Evolutionary conservation across 1,139 yeast species (phyloP), one percentile per base, ranked within the genome.

Genomic region (Candida sp.): DNA sequence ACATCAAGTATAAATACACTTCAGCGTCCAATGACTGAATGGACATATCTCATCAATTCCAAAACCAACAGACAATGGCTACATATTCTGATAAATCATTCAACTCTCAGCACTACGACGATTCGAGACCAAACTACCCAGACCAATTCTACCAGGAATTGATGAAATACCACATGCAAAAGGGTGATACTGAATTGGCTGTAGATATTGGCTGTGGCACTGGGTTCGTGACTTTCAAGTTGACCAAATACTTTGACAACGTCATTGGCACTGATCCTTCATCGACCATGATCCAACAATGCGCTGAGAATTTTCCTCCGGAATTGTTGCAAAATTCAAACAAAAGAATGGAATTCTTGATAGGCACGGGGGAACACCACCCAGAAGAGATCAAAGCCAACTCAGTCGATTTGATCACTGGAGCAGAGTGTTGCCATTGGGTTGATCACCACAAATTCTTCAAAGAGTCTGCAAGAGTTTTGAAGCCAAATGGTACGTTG

Each of bases 131-230:
- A 7, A 57, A 65, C 30, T 75, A 75, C 54, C 79, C 80, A 2
- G 64, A 61, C 38, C 48, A 52, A 22, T 72, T 72, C 52, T 75
- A 75, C 53, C 52, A 63, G 3, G 63, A 69, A 5, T 58, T 75
- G 23, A 51, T 73, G 28, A 53, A 58, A 3, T 73, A 68, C 52
- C 80, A 75, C 55, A 27, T 43, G 7, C 8, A 54, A 3, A 49
- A 53, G 3, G 61, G 63, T n/a, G 50, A 59, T 0, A 54, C 55
- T 3, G 56, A 68, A 1, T 53, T 72, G 33, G 82, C 83, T 1
- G 65, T 90, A 6, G 97, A 91, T 66, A 71, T 89, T 17, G 97
- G 97, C 0, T 85, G 92, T 63, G 97, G 97, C 1, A 87, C 97
- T 0, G 97, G 97, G 0, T 85, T 85, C 56, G 94, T 88, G 1